Conservation (phyloP, 257 asterid genomes). For the Solanum ossicruentum region DNA sequence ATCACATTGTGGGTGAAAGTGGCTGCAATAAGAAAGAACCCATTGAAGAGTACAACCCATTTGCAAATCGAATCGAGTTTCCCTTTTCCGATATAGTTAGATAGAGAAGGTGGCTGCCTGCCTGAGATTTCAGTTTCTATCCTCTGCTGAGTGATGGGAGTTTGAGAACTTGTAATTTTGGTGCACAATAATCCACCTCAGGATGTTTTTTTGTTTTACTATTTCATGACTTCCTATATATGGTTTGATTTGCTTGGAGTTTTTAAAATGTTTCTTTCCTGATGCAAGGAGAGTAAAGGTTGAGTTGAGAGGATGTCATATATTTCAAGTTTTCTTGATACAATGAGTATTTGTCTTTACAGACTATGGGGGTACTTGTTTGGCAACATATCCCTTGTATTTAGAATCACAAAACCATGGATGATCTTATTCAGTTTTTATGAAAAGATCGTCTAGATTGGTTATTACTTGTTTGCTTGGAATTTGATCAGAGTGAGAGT, state of each 20-base stretch:
- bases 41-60: constrained; percentile 80
- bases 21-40: constrained; percentile 41
- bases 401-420: neutral
- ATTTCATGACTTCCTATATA: neutral
- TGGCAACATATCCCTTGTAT: neutral
- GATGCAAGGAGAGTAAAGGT: neutral
- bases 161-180: constrained; percentile 31
- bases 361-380: neutral
- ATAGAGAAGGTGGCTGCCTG: constrained; percentile 16
- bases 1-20: constrained; percentile 16
- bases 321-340: neutral
- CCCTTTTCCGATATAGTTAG: constrained; percentile 52
- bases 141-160: constrained; percentile 24
- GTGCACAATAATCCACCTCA: constrained; percentile 29
- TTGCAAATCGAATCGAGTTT: constrained; percentile 79
- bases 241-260: constrained; percentile 10
- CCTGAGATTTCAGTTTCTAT: constrained; percentile 9
- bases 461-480: neutral
- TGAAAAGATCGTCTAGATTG: neutral
- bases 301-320: neutral
- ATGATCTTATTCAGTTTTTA: neutral
- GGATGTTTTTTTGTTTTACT: neutral
- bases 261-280: neutral
- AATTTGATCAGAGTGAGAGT: neutral
- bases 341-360: neutral